These are phyloP conservation scores for Skeletonema marinoi DNA, from an alignment of 108 stramenopile species.

Conservation along the genomic window DNA sequence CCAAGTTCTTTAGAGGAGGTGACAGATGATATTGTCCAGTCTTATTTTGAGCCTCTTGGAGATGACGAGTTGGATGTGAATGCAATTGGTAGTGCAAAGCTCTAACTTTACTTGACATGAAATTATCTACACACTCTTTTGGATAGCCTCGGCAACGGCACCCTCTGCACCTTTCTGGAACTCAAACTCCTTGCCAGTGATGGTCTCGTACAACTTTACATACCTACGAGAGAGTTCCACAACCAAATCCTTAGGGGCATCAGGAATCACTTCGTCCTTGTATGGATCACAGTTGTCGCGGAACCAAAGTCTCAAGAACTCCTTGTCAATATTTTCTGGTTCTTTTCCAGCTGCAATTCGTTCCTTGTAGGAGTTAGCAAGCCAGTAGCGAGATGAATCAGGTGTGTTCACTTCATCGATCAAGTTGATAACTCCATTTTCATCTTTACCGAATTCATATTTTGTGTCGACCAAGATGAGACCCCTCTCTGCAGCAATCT, in stretches of 20 bases:
- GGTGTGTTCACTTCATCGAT: conserved; percentile 99
- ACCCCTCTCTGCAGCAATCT: conserved; percentile 84
- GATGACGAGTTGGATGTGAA: conserved; percentile 45
- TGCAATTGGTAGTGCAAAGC: conserved; percentile 1
- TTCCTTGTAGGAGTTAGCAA: conserved; percentile 87
- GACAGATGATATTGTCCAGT: conserved; percentile 55
- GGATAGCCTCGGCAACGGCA: conserved; percentile 65
- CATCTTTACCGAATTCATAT: conserved; percentile 96
- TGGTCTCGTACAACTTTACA: conserved; percentile 94
- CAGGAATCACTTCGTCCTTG: conserved; percentile 90
- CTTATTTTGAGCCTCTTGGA: conserved; percentile 64
- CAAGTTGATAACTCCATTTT: conserved; percentile 80
- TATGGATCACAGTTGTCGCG: conserved; percentile 97
- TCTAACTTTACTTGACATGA: not conserved
- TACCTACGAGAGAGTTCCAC: conserved; percentile 94
- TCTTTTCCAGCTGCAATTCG: conserved; percentile 84
- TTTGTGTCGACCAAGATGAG: conserved; percentile 99
- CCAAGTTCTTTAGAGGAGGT: conserved; percentile 59
- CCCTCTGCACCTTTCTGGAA: conserved; percentile 60
- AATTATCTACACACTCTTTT: conserved; percentile 32
- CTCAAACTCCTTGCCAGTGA: conserved; percentile 91
- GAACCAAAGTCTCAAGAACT: conserved; percentile 98
- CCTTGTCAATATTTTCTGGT: conserved; percentile 99
- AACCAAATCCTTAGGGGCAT: conserved; percentile 94
- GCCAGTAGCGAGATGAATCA: conserved; percentile 98